Base-by-base conservation (phyloP, 768 basidiomycete species). In the Pleurotus pulmonarius region DNA sequence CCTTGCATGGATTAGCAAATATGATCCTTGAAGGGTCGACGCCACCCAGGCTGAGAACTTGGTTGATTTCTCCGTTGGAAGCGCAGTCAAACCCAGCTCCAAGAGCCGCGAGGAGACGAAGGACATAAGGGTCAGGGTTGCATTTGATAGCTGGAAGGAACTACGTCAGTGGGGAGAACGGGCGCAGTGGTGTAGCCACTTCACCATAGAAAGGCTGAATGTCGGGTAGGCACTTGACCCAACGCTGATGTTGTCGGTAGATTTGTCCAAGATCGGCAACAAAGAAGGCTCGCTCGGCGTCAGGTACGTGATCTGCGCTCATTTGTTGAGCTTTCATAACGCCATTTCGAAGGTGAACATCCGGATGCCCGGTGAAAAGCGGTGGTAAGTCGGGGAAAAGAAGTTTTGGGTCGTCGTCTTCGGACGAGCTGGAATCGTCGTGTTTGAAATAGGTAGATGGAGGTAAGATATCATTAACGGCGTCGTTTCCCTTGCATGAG, bases 1-100 rank as follows among this genome's bases (percentile, higher is more conserved):
- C 92, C 75, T 99, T 99, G 87, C 97, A 98, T 0, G 97, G 97
- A 73, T 99, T 99, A 61, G 97, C 97, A 65, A 94, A 99, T 67
- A 98, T 92, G 78, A 99, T 90, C 57, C 88, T 83, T 54, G 82
- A 80, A 3, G 95, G 86, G 46, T 83, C 79, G 51, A 96, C 81
- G 6, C 86, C 88, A 4, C 88, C 87, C 3, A 94, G 71, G 9
- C 73, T 73, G 22, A 97, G 76, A 24, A 98, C 88, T 59, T 84
- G 82, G 18, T 82, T 78, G 63, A 99, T 98, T 73, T 99, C 97
- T 57, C 88, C 86, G 62, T 92, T 89, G 39, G 96, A 98, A 13
- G 97, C 97, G 65, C 97, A 98, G 71, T 99, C 97, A 73, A 99
- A 99, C 13, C 94, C 94, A 1, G 91, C 77, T 24, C 97, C 97